These are phyloP conservation scores for Flaveria floridana DNA, from an alignment of 140 eudicot genomes.

Conservation along the genomic window DNA sequence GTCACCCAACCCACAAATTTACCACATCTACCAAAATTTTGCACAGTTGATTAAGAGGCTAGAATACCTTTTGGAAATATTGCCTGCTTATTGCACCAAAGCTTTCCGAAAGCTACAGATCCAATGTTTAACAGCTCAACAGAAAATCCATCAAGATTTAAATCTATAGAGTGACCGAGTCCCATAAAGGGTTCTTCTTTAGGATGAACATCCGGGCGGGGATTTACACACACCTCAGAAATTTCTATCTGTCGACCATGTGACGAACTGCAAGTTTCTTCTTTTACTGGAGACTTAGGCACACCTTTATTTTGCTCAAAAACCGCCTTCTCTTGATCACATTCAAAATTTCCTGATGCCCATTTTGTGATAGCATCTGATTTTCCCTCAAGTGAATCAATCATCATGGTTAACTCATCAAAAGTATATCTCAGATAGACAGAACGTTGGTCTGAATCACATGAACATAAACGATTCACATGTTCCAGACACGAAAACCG, in stretches of 20 bases:
- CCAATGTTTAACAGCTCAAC: conserved; percentile 52
- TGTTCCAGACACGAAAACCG: conserved; percentile 66
- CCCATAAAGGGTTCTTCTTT: conserved; percentile 27
- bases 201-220: conserved; percentile 9
- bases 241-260: conserved; percentile 5
- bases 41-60: neutral
- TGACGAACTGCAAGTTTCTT: conserved; percentile 30
- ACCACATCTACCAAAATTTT: neutral
- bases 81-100: conserved; percentile 63
- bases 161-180: conserved; percentile 22
- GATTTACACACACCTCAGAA: conserved; percentile 3
- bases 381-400: conserved; percentile 61
- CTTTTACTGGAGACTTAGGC: conserved; percentile 13
- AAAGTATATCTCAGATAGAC: conserved; percentile 53
- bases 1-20: neutral
- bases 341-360: conserved; percentile 37
- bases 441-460: conserved; percentile 41
- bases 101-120: conserved; percentile 49
- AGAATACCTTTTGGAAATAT: conserved; percentile 71
- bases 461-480: conserved; percentile 49
- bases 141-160: conserved; percentile 23
- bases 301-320: conserved; percentile 10
- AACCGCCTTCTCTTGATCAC: conserved; percentile 22
- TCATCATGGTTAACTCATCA: conserved; percentile 50
- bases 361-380: conserved; percentile 45